These are phyloP conservation scores for Neurospora sp. DNA, from an alignment of 495 filamentous ascomycete genomes.

Conservation along the genomic window DNA sequence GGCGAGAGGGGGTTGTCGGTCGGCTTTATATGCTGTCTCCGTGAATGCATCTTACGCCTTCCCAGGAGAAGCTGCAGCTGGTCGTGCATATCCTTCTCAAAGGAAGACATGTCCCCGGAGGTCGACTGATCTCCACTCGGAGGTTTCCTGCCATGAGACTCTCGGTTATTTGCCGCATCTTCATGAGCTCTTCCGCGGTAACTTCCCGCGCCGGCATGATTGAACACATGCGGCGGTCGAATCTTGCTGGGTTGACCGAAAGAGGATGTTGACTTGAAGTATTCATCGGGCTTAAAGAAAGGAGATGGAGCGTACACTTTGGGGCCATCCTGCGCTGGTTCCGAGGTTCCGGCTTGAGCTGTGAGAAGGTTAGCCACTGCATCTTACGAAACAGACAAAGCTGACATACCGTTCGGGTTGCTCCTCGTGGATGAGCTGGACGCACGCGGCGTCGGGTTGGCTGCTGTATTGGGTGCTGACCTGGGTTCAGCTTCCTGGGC, in stretches of 20 bases:
- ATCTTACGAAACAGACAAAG: not conserved
- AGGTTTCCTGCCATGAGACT: conserved; percentile 1
- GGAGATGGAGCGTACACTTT: conserved; percentile 21
- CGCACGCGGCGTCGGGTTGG: not conserved
- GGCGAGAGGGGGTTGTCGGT: conserved; percentile 1
- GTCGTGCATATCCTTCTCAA: conserved; percentile 14
- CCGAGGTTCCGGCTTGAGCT: not conserved
- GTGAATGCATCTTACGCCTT: not conserved
- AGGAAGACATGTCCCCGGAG: conserved; percentile 9
- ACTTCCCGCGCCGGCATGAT: conserved; percentile 4
- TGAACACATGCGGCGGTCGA: not conserved
- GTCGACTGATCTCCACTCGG: conserved; percentile 17
- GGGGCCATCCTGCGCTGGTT: conserved; percentile 7
- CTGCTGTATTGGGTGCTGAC: conserved; percentile 19
- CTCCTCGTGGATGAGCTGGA: conserved; percentile 11
- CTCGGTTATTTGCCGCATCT: conserved; percentile 1
- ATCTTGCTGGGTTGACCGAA: not conserved
- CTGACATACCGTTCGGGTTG: conserved; percentile 13
- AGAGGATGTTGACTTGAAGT: not conserved
- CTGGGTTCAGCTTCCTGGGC: conserved; percentile 8
- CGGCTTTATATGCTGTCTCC: not conserved
- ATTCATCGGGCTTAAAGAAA: not conserved
- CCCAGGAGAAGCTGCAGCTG: conserved; percentile 18
- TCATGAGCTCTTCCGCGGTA: not conserved
- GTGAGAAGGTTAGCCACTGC: not conserved